Base-by-base conservation (phyloP, 768 basidiomycete genomes). In the Gautieria morchelliformis region DNA sequence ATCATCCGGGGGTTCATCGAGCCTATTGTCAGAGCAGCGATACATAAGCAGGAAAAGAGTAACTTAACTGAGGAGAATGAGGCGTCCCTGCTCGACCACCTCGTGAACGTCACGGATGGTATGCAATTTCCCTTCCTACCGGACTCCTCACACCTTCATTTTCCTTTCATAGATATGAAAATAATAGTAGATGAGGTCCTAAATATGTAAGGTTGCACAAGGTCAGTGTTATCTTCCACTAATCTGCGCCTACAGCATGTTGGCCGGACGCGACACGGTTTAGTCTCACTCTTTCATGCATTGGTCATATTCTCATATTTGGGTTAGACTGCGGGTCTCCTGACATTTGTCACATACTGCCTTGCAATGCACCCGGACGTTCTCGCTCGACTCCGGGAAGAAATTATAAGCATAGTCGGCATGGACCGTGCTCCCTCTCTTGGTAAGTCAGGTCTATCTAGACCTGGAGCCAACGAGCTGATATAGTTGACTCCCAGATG, bases 1-100 rank as follows among this genome's bases (percentile, higher is more conserved):
- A 69, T 78, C 15, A 73, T 84, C 14, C 70, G 78, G 44, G 71
- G 64, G 15, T 82, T 80, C 63, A 71, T 83, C 41, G 73, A 80
- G 45, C 80, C 79, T 1, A 77, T 85, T 54, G 51, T 84, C 60
- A 59, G 67, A 44, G 73, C 76, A 39, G 81, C 79, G 4, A 58
- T 83, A 3, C 33, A 32, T 24, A 49, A 55, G 35, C 54, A 53
- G 35, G 39, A 39, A 30, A 22, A 9, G 41, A 0, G 74, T 68
- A 47, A 5, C 42, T 7, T 5, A 14, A 35, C 9, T n/a, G 30
- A 60, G 33, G 24, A 39, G 10, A 58, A 61, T 10, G 63, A 58
- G 6, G 39, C 49, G 30, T 64, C 58, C n/a, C 52, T 68, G 17
- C 48, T 67, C 20, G 60, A 61, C 20, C 62, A 65, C 46, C 56